Conservation (phyloP, 2,329 filamentous ascomycete genomes). For the Sporothrix brasiliensis region DNA sequence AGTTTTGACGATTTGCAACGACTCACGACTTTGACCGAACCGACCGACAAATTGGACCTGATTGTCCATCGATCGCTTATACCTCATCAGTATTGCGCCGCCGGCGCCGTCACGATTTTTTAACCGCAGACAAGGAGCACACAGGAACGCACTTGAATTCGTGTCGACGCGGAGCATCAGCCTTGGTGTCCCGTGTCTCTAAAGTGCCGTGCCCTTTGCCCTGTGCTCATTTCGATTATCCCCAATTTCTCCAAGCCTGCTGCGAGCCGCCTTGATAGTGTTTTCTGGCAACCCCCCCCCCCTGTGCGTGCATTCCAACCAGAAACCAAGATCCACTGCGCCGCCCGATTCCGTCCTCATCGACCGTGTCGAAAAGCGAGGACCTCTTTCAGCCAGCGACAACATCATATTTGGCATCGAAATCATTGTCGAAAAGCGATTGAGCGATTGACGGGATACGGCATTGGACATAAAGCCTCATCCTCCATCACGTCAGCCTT, state of each 20-base stretch:
- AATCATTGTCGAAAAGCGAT: background rate
- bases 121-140: too few relatives aligned
- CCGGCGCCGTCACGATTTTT: background rate
- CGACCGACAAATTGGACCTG: background rate
- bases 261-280: too few relatives aligned
- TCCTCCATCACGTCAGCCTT: background rate
- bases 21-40: background rate
- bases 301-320: slow-evolving; percentile 23
- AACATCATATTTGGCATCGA: background rate
- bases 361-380: background rate
- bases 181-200: too few relatives aligned
- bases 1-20: background rate
- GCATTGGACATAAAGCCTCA: background rate
- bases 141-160: too few relatives aligned
- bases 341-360: slow-evolving; percentile 10
- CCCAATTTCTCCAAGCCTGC: background rate
- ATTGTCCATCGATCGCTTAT: too few relatives aligned
- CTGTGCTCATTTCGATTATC: background rate
- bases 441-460: background rate
- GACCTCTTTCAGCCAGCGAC: background rate
- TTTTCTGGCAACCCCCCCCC: background rate
- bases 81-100: background rate
- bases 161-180: too few relatives aligned
- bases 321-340: background rate
- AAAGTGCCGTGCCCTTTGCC: too few relatives aligned